Conservation (phyloP, 2,329 filamentous ascomycete genomes). For the Tolypocladium tundrense region DNA sequence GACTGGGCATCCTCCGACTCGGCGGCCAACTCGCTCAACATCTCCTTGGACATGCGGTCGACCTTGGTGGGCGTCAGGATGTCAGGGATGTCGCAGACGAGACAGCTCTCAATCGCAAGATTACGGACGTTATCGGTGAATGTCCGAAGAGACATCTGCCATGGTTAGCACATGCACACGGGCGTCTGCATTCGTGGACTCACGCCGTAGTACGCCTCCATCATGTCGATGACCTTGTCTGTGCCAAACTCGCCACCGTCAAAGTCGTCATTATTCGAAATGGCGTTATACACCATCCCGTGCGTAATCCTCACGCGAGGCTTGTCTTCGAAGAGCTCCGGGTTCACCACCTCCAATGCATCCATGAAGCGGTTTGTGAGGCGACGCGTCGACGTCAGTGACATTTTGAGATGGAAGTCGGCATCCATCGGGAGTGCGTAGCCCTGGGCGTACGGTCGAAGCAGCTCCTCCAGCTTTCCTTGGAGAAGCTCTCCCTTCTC, state of each 20-base stretch:
- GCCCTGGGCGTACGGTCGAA: background rate
- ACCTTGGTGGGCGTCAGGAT: constrained; percentile 27
- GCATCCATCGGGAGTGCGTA: constrained; percentile 14
- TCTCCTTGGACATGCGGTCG: constrained; percentile 4
- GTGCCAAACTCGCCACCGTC: constrained; percentile 21
- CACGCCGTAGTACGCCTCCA: constrained; percentile 34
- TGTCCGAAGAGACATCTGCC: constrained; percentile 28
- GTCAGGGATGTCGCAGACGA: constrained; percentile 27
- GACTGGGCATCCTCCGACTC: constrained; percentile 18
- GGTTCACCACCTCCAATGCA: background rate
- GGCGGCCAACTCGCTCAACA: constrained; percentile 16
- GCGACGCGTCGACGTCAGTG: background rate
- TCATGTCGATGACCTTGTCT: constrained; percentile 31
- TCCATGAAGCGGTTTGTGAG: background rate
- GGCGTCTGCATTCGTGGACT: background rate
- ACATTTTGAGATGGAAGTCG: constrained; percentile 15
- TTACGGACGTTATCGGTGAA: constrained; percentile 38
- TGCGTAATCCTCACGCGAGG: background rate
- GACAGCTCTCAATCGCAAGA: constrained; percentile 37
- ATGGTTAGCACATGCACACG: background rate
- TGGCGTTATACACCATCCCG: background rate
- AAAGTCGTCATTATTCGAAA: constrained; percentile 4
- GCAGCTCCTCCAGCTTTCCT: constrained; percentile 31
- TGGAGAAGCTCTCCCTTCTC: constrained; percentile 19
- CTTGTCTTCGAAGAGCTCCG: background rate